These are phyloP conservation scores for Hyaloperonospora brassicae DNA, from an alignment of 352 stramenopile species.

Conservation along the genomic window DNA sequence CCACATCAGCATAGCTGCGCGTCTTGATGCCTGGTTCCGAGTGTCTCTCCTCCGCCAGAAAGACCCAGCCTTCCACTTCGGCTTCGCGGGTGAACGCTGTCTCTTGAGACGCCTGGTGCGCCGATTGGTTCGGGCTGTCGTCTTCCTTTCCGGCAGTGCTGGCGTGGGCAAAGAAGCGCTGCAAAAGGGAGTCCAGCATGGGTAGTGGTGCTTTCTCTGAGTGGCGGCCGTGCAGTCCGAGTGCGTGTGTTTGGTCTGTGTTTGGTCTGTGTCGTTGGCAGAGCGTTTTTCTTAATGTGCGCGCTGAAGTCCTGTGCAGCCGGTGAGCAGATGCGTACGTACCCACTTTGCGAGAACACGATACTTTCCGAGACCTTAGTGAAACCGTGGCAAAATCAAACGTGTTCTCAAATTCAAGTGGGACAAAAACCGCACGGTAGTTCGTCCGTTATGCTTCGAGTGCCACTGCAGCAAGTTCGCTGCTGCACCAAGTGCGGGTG, in stretches of 20 bases:
- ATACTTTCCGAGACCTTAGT: too few species aligned
- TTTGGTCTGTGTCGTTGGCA: not conserved
- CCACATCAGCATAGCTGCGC: conserved; percentile 42
- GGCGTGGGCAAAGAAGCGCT: conserved; percentile 25
- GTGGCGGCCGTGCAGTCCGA: too few species aligned
- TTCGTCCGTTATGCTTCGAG: too few species aligned
- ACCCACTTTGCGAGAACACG: too few species aligned
- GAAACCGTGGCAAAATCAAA: too few species aligned
- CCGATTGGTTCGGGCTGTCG: conserved; percentile 5
- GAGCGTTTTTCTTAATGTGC: conserved; percentile 11
- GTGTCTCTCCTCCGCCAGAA: conserved; percentile 29
- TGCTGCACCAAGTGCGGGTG: too few species aligned
- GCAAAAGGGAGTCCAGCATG: conserved; percentile 35
- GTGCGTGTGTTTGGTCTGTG: too few species aligned
- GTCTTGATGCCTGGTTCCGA: conserved; percentile 15
- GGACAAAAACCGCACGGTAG: too few species aligned
- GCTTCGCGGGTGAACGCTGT: conserved; percentile 30
- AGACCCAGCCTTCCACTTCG: conserved; percentile 43
- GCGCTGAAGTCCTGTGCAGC: conserved; percentile 4
- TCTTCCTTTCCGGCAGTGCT: conserved; percentile 9
- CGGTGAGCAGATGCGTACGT: not conserved
- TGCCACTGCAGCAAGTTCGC: too few species aligned
- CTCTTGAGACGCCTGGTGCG: conserved; percentile 21
- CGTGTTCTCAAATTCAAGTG: too few species aligned
- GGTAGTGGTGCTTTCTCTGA: not conserved